Conservation (phyloP, 2,329 filamentous ascomycete species). For the Alternaria conjuncta region DNA sequence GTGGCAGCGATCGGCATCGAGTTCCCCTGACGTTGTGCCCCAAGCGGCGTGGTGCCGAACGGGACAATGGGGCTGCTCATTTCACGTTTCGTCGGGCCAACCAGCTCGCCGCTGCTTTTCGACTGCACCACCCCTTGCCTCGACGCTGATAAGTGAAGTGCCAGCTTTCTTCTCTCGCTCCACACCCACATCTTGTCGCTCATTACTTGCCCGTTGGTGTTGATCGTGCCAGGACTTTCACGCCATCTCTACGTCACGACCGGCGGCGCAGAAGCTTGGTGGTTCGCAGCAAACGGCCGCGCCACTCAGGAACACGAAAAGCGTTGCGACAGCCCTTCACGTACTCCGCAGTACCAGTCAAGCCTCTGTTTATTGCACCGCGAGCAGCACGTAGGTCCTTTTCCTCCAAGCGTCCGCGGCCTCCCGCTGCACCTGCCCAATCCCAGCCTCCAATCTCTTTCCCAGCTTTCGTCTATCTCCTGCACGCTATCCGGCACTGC, state of each 20-base stretch:
- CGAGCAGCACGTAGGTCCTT: conserved; percentile 23
- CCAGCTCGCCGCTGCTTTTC: conserved; percentile 18
- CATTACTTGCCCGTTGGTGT: conserved; percentile 3
- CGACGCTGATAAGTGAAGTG: conserved; percentile 9
- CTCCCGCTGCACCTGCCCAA: conserved; percentile 22
- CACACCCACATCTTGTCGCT: conserved; percentile 8
- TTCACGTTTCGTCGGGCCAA: conserved; percentile 36
- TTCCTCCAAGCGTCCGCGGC: conserved; percentile 19
- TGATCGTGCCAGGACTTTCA: background rate
- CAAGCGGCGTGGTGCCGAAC: conserved; percentile 16
- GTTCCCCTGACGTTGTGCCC: conserved; percentile 19
- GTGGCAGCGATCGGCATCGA: conserved; percentile 11
- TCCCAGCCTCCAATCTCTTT: background rate
- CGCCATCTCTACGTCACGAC: conserved; percentile 6
- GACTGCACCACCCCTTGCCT: conserved; percentile 6
- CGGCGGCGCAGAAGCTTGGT: background rate
- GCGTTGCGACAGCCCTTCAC: conserved; percentile 7
- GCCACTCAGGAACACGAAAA: conserved; percentile 14
- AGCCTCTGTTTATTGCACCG: background rate
- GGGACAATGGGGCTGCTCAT: conserved; percentile 28
- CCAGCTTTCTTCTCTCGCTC: conserved; percentile 11
- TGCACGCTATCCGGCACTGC: conserved; percentile 29
- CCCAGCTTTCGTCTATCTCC: conserved; percentile 9
- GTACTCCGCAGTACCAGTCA: background rate
- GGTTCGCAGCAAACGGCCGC: conserved; percentile 4